Evolutionary conservation across 495 filamentous ascomycete genomes (phyloP).

Genomic region (Trypethelium eluteriae): DNA sequence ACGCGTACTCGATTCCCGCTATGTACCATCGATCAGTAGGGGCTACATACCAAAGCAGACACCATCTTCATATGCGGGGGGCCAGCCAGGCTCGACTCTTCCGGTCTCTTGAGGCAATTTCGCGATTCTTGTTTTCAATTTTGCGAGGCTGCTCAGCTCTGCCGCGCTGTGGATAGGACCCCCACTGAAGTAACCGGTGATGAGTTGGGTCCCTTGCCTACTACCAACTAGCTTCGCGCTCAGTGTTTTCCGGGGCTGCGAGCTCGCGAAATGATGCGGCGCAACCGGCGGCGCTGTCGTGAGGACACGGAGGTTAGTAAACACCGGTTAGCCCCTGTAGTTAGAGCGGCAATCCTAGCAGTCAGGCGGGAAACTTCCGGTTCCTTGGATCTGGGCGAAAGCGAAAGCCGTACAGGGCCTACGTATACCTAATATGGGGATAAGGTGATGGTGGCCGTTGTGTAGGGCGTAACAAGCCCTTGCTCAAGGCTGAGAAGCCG

Average conservation of each 20-base stretch:
- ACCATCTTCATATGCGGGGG: background rate
- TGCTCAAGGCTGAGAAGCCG: background rate
- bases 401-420: background rate
- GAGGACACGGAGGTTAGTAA: background rate
- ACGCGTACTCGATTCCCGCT: slow-evolving; percentile 2
- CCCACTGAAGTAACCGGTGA: background rate
- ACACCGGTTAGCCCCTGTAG: background rate
- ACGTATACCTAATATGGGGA: background rate
- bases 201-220: too few relatives aligned
- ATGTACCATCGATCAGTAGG: background rate
- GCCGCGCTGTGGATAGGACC: background rate
- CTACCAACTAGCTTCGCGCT: background rate
- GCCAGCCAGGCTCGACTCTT: background rate
- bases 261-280: background rate
- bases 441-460: background rate
- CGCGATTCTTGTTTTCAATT: too few relatives aligned
- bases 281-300: background rate
- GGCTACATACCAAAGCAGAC: background rate
- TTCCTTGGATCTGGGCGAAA: background rate
- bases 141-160: background rate
- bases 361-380: background rate
- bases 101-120: too few relatives aligned
- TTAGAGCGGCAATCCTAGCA: background rate
- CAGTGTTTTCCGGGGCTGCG: background rate
- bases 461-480: background rate